Evolutionary conservation across 31 red algal species (phyloP), one percentile per base, ranked within the genome.

Genomic region (Asparagopsis taxiformis): DNA sequence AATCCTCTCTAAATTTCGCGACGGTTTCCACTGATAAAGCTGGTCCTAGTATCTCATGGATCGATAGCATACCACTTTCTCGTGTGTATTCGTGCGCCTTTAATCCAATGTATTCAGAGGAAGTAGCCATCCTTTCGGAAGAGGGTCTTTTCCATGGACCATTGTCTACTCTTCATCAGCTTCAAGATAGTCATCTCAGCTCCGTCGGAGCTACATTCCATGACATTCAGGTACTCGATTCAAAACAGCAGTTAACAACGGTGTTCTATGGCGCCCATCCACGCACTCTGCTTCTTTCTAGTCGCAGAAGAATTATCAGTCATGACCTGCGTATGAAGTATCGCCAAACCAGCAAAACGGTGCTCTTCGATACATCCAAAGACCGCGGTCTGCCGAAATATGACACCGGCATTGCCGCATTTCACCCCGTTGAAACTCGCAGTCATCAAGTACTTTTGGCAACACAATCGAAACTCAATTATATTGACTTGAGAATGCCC

Each of bases 401-500:
- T 31, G 52, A 68, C 39, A 15, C 20, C n/a, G 54, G 17, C 53
- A 25, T 82, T 19, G 43, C 48, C 3, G 17, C 59, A 22, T 70
- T 82, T 51, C 63, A 82, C 48, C 77, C 65, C 13, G 15, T 71
- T 25, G 23, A 59, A 7, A 24, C 30, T 6, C 17, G 55, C 43
- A 34, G 54, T 4, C 62, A 59, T 62, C 26, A 34, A 3, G 48
- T 62, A 22, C 19, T 71, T 53, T 15, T 82, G 31, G 65, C 65
- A 1, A 82, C 77, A 0, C 53, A 34, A n/a, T 44, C 30, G 6
- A 36, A 32, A 51, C 29, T 82, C 28, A 49, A 61, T 10, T 82
- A 61, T 34, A 23, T 82, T 46, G 77, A 82, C 54, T 7, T 71
- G 21, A 43, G 77, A 50, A 82, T 71, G 65, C 64, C 77, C 0